Percentiles rank a stretch among this genome's conserved stretches.
Evolutionary conservation across 140 eudicot species (phyloP).

Genomic region (Cichorium intybus): DNA sequence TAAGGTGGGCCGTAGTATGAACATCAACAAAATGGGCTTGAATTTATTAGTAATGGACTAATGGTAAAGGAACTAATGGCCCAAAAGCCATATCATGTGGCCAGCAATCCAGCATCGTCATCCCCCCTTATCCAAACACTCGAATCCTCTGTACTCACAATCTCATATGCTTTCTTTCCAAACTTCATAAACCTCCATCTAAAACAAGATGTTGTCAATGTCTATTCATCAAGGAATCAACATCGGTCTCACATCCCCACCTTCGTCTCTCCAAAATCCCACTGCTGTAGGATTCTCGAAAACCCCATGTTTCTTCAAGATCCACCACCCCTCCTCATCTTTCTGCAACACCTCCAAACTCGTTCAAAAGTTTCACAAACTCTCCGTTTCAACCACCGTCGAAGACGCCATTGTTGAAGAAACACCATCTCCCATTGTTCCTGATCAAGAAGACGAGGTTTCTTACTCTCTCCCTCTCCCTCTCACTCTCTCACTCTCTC

Average conservation of each 20-base stretch:
- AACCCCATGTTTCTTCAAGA: conserved; percentile 29
- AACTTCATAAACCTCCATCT: neutral
- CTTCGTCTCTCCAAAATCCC: conserved; percentile 40
- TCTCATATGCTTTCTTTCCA: neutral
- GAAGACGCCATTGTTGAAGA: conserved; percentile 34
- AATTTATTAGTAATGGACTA: neutral
- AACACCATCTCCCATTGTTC: conserved; percentile 18
- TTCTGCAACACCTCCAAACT: conserved; percentile 25
- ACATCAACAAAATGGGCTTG: neutral
- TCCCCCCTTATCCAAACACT: conserved; percentile 31
- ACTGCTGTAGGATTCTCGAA: conserved; percentile 31
- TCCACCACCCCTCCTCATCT: conserved; percentile 24
- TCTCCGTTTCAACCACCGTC: conserved; percentile 44
- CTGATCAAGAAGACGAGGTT: conserved; percentile 36
- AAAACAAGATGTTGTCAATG: conserved; percentile 48
- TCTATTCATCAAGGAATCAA: conserved; percentile 58
- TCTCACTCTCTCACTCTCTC: neutral
- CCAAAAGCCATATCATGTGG: conserved; percentile 27
- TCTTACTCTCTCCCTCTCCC: neutral
- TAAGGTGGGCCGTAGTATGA: neutral
- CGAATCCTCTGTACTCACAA: neutral
- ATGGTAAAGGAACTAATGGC: neutral
- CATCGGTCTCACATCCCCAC: conserved; percentile 27
- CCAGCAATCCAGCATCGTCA: conserved; percentile 26
- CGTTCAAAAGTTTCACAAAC: conserved; percentile 29